Base-by-base conservation (phyloP, 2,329 filamentous ascomycete species). In the Triangularia setosa region DNA sequence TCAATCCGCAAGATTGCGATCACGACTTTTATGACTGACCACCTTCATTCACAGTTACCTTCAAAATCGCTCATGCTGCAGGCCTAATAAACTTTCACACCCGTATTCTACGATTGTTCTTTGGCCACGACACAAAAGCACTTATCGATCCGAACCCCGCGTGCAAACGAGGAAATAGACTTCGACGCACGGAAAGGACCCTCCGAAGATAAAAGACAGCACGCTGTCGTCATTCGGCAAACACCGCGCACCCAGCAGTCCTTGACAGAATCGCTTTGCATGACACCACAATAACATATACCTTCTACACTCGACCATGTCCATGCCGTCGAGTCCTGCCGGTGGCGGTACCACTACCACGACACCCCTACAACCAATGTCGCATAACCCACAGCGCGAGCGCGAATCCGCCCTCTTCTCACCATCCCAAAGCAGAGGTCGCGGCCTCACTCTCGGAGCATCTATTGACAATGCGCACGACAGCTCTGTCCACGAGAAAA, bases 401-500 rank as follows among this genome's bases (percentile, higher is more conserved):
- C 74, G 76, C 68, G 73, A 75, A 61, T 73, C 76, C 40, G 76
- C 78, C 16, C 72, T 76, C 62, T 69, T 78, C 62, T 74, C 79
- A 69, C 72, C 76, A 25, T 73, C 78, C 44, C 64, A 66, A 11
- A 48, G 58, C 14, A 63, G 66, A 59, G 61, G 54, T 11, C 58
- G 58, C 16, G 58, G 58, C 35, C 58, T 52, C n/a, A 60, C 58
- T 16, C 58, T 60, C 57, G 56, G 40, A 53, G 71, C 70, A 54
- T 75, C 73, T 67, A 73, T 65, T 72, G 78, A 77, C 64, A 79
- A 80, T 72, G 76, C 76, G 16, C 81, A 85, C 67, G 84, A 87
- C 66, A 86, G 84, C 70, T 85, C 85, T 23, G 87, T 90, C 5
- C 81, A 87, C 70, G 85, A 89, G 65, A 86, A 87, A 72, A 89